Conservation (phyloP, 495 filamentous ascomycete species). For the Stereocaulon alpinum region DNA sequence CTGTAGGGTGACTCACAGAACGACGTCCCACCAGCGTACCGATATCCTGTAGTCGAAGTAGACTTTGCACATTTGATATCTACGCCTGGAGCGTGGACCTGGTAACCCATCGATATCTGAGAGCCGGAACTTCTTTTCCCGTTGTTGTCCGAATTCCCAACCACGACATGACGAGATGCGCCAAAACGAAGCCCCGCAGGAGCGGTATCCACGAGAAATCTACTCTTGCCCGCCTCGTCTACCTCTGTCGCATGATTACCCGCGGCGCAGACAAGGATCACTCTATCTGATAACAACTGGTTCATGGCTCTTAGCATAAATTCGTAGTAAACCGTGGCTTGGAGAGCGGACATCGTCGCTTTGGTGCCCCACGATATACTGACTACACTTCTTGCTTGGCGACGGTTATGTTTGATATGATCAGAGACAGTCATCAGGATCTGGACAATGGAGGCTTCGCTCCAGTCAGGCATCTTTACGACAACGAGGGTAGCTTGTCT, state of each 20-base stretch:
- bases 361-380: slow-evolving; percentile 3
- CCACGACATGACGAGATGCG: too few relatives aligned
- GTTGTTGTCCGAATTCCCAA: background rate
- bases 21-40: slow-evolving; percentile 9
- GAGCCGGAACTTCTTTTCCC: too few relatives aligned
- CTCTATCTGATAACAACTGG: background rate
- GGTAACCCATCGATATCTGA: too few relatives aligned
- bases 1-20: slow-evolving; percentile 4
- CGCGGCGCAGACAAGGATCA: background rate
- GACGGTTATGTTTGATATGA: background rate
- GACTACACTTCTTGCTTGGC: background rate
- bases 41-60: background rate
- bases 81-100: slow-evolving; percentile 9
- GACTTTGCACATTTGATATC: background rate
- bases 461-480: slow-evolving; percentile 8
- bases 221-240: too few relatives aligned
- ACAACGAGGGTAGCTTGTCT: slow-evolving; percentile 5
- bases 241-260: background rate
- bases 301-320: background rate
- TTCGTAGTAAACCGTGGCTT: too few relatives aligned
- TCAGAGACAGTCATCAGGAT: background rate
- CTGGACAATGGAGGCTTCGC: background rate
- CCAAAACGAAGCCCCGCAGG: too few relatives aligned
- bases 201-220: too few relatives aligned
- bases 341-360: too few relatives aligned